These are phyloP conservation scores for Monosporascus cannonballus DNA, from an alignment of 2,329 filamentous ascomycete genomes.

Conservation along the genomic window DNA sequence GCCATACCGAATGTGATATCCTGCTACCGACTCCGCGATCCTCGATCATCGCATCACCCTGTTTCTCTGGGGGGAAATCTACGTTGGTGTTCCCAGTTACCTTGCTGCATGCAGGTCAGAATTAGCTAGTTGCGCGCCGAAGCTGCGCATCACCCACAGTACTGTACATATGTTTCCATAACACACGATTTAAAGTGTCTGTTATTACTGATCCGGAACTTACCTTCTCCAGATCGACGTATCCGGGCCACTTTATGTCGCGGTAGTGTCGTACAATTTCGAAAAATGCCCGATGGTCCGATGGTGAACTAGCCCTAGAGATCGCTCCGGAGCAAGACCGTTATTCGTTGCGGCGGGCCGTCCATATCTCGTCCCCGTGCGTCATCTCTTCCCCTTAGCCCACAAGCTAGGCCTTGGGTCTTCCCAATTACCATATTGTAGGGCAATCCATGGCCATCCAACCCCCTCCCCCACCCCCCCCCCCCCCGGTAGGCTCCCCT, in stretches of 20 bases:
- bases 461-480: conserved; percentile 33
- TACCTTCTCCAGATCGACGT: conserved; percentile 27
- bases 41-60: neutral
- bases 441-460: conserved; percentile 31
- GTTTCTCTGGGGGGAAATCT: neutral
- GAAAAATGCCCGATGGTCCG: neutral
- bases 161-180: conserved; percentile 14
- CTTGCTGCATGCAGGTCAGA: neutral
- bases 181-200: conserved; percentile 15
- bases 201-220: conserved; percentile 17
- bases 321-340: neutral
- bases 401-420: conserved; percentile 1
- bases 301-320: neutral
- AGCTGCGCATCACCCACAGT: conserved; percentile 7
- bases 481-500: conserved; percentile 23
- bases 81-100: no score
- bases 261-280: conserved; percentile 23
- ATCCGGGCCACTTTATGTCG: conserved; percentile 22
- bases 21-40: neutral
- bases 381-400: conserved; percentile 8
- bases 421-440: conserved; percentile 12
- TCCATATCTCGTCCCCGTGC: conserved; percentile 4
- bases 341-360: neutral
- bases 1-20: neutral
- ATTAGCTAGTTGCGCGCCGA: neutral